A percentile compares a stretch with the other conserved stretches of the same genome.
phyloP scores from a whole-genome alignment of 345 rosid genomes.

The Ceriops tagal region DNA sequence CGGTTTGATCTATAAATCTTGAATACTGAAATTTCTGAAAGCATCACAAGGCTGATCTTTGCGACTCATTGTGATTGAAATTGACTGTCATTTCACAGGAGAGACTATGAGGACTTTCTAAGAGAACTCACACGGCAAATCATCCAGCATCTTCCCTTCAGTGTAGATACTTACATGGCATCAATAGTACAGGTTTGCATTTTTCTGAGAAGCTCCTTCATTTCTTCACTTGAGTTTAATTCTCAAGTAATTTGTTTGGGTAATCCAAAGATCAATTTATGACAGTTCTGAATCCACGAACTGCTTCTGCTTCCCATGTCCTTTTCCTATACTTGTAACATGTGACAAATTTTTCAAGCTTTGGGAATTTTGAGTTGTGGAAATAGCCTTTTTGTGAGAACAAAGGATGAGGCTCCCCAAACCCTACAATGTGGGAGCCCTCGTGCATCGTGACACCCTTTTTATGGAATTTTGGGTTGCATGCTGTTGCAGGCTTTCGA shows the following conservation, averaged over 20 bases:
- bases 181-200: conserved; percentile 72
- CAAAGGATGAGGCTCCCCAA: too few relatives aligned
- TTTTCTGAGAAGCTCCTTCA: not conserved
- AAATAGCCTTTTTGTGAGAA: too few relatives aligned
- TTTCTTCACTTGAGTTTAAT: not conserved
- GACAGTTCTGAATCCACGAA: too few relatives aligned
- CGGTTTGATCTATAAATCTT: conserved; percentile 41
- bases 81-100: conserved; percentile 39
- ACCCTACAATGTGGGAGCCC: too few relatives aligned
- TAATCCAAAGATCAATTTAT: too few relatives aligned
- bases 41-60: not conserved
- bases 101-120: conserved; percentile 69
- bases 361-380: too few relatives aligned
- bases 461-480: not conserved
- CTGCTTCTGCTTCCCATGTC: too few relatives aligned
- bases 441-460: too few relatives aligned
- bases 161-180: conserved; percentile 74
- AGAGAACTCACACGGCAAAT: conserved; percentile 71
- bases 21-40: conserved; percentile 6
- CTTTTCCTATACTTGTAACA: too few relatives aligned
- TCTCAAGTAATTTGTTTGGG: too few relatives aligned
- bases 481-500: conserved; percentile 70
- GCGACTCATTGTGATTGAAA: conserved; percentile 5
- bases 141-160: conserved; percentile 53
- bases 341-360: too few relatives aligned